Conservation (phyloP, 108 stramenopile species). For the Cylindrotheca closterium region DNA sequence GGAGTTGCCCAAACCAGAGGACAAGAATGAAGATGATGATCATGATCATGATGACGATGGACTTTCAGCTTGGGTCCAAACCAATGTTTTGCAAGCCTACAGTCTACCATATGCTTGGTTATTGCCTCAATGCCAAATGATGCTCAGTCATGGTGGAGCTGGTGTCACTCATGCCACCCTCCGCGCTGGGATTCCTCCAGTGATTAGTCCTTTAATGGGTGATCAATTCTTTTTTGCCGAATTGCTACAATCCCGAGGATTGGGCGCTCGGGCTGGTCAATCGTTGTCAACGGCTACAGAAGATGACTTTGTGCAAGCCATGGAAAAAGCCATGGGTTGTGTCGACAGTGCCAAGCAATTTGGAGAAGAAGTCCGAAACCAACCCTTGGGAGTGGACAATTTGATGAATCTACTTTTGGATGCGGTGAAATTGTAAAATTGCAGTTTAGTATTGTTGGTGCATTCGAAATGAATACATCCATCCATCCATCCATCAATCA, state of each 20-base stretch:
- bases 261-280: constrained; percentile 5
- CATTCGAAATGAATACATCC: no score
- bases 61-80: constrained; percentile 6
- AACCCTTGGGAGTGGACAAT: constrained; percentile 3
- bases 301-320: constrained; percentile 7
- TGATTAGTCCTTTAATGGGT: constrained; percentile 25
- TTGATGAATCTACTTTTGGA: constrained; percentile 9
- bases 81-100: constrained; percentile 9
- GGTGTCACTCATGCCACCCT: constrained; percentile 21
- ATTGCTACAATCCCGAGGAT: constrained; percentile 2
- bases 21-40: no score
- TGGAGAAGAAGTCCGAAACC: constrained; percentile 1
- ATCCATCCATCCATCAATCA: not conserved
- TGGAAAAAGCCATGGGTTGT: constrained; percentile 7
- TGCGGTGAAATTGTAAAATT: no score
- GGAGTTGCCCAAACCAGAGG: not conserved
- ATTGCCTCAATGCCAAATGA: constrained; percentile 24
- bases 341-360: not conserved
- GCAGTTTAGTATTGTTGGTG: no score
- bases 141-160: constrained; percentile 32
- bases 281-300: not conserved
- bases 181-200: constrained; percentile 21
- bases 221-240: constrained; percentile 34
- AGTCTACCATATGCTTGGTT: constrained; percentile 26
- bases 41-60: not conserved